Conservation (phyloP, 139 green algal genomes). For the Micractinium conductrix region DNA sequence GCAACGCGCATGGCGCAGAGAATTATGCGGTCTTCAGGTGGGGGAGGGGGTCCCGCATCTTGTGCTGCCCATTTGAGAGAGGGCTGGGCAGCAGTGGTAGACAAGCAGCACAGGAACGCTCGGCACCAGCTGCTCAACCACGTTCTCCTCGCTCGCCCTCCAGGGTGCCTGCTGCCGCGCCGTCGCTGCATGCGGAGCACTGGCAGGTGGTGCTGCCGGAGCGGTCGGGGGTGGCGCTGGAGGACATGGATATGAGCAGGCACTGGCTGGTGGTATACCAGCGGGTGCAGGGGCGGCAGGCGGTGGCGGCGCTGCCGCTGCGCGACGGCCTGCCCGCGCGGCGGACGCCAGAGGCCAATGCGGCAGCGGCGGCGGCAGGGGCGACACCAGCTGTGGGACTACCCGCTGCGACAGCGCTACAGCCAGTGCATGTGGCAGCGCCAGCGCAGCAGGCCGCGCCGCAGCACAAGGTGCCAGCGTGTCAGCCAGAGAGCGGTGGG, state of each 20-base stretch:
- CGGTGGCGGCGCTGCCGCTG: constrained; percentile 6
- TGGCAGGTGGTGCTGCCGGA: constrained; percentile 57
- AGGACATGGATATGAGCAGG: constrained; percentile 74
- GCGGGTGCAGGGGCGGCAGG: constrained; percentile 1
- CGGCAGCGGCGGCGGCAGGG: background rate
- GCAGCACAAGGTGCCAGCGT: too few species aligned
- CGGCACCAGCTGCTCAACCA: too few species aligned
- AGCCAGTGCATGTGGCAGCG: background rate
- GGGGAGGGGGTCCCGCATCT: background rate
- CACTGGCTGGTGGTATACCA: constrained; percentile 15
- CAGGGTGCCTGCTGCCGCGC: background rate
- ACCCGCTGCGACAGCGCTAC: background rate
- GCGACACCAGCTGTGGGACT: background rate
- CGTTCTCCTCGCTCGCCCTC: too few species aligned
- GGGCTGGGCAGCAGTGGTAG: background rate
- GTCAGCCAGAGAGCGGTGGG: too few species aligned
- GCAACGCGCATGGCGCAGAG: constrained; percentile 20
- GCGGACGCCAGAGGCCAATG: background rate
- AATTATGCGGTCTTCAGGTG: constrained; percentile 46
- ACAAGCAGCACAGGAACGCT: too few species aligned
- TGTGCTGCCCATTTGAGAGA: background rate
- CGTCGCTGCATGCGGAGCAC: background rate
- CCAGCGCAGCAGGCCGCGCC: background rate
- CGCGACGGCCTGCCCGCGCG: background rate
- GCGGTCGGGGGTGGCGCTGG: constrained; percentile 30